Percentiles rank a stretch among this genome's conserved stretches.
These are phyloP conservation scores for Amorphotheca resinae DNA, from an alignment of 495 filamentous ascomycete genomes.

Conservation along the genomic window DNA sequence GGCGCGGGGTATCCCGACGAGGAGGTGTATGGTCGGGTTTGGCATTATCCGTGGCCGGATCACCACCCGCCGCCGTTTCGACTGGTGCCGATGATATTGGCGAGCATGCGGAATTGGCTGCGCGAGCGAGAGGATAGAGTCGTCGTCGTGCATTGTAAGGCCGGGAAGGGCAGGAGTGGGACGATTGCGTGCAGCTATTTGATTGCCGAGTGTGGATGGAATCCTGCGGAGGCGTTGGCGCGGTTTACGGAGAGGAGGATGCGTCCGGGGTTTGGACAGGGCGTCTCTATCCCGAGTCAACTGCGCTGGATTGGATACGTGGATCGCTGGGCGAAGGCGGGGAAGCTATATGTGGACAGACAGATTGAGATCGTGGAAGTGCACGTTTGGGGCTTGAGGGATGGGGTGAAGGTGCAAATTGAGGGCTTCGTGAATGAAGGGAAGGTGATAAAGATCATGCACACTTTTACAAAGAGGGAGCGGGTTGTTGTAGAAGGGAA, in stretches of 20 bases:
- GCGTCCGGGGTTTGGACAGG: slow-evolving; percentile 74
- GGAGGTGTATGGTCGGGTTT: slow-evolving; percentile 70
- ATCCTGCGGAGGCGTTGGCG: slow-evolving; percentile 58
- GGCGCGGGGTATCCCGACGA: slow-evolving; percentile 89
- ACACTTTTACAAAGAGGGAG: slow-evolving; percentile 66
- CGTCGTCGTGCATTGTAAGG: slow-evolving; percentile 92
- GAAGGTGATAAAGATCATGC: slow-evolving; percentile 70
- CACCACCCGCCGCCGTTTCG: slow-evolving; percentile 93
- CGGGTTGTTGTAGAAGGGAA: slow-evolving; percentile 55
- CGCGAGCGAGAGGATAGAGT: slow-evolving; percentile 38
- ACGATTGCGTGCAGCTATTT: slow-evolving; percentile 78
- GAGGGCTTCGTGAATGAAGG: slow-evolving; percentile 82
- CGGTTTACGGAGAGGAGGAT: slow-evolving; percentile 82
- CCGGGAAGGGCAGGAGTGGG: slow-evolving; percentile 90
- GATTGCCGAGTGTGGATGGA: slow-evolving; percentile 84
- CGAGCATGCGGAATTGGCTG: slow-evolving; percentile 80
- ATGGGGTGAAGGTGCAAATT: slow-evolving; percentile 78
- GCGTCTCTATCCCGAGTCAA: slow-evolving; percentile 90
- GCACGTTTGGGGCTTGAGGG: slow-evolving; percentile 77
- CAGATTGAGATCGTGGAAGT: slow-evolving; percentile 77
- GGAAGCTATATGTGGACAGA: slow-evolving; percentile 71
- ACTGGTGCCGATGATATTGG: slow-evolving; percentile 77
- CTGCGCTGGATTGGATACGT: slow-evolving; percentile 82
- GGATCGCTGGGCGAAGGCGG: slow-evolving; percentile 63
- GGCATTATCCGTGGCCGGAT: slow-evolving; percentile 92